Evolutionary conservation across 2,329 filamentous ascomycete species (phyloP).

Genomic region (Colletotrichum chrysophilum): DNA sequence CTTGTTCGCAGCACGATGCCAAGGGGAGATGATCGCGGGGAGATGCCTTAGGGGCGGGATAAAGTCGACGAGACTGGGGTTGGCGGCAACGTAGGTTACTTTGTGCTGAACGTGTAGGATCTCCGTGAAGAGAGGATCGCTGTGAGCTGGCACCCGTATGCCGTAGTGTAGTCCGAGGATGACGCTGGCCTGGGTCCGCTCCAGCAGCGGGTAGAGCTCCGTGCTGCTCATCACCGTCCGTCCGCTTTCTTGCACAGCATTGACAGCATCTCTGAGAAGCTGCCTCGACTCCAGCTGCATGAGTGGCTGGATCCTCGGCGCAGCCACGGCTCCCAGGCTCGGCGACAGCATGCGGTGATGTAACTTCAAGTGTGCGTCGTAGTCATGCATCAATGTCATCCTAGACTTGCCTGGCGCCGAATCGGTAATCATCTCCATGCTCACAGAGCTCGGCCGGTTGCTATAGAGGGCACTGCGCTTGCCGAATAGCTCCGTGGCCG

Average conservation of each 20-base stretch:
- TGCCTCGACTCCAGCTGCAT: constrained; percentile 53
- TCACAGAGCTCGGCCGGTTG: constrained; percentile 25
- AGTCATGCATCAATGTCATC: constrained; percentile 30
- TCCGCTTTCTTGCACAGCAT: not conserved
- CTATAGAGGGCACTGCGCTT: constrained; percentile 26
- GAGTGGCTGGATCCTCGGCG: constrained; percentile 40
- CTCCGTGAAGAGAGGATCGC: constrained; percentile 29
- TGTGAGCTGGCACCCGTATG: constrained; percentile 31
- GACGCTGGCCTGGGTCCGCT: constrained; percentile 40
- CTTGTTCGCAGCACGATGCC: constrained; percentile 35
- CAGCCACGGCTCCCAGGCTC: constrained; percentile 33
- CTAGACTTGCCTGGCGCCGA: constrained; percentile 21
- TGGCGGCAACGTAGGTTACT: constrained; percentile 25
- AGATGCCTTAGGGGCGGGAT: constrained; percentile 46
- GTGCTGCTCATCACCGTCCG: not conserved
- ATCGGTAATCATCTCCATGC: constrained; percentile 28
- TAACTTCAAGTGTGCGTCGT: constrained; percentile 40
- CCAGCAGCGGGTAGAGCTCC: constrained; percentile 34
- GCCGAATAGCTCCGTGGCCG: constrained; percentile 24
- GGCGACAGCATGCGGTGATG: constrained; percentile 44
- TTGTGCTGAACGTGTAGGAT: constrained; percentile 29
- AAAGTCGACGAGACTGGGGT: constrained; percentile 43
- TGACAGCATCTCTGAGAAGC: constrained; percentile 45
- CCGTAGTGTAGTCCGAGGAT: constrained; percentile 43
- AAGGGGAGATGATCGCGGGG: constrained; percentile 38